phyloP scores from a whole-genome alignment of 164 flowering plant species.

The Vitis labrusca region DNA sequence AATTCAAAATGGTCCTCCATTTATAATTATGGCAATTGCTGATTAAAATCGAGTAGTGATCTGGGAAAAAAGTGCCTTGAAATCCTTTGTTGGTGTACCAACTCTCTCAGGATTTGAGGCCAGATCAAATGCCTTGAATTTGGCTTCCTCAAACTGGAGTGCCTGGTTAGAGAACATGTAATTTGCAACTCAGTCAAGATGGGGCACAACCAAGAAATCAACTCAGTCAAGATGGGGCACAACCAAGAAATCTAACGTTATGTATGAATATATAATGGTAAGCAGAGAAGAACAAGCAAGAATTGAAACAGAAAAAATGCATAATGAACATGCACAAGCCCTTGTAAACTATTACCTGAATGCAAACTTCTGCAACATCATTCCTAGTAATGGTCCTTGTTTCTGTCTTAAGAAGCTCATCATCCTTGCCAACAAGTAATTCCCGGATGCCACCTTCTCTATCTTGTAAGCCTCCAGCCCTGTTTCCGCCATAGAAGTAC shows the following conservation, averaged over 20 bases:
- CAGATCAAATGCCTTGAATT: conserved; percentile 87
- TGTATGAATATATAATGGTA: neutral
- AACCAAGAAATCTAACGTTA: too few relatives aligned
- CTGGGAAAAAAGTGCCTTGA: conserved; percentile 78
- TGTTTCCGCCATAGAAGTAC: conserved; percentile 21
- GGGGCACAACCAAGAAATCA: neutral
- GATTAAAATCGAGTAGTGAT: conserved; percentile 62
- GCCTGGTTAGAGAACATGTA: conserved; percentile 52
- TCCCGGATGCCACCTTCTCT: conserved; percentile 93
- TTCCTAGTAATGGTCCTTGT: conserved; percentile 73
- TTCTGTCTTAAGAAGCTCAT: conserved; percentile 84
- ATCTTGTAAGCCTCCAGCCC: conserved; percentile 97
- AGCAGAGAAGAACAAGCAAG: neutral
- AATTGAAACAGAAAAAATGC: neutral
- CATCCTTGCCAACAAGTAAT: conserved; percentile 88
- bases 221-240: neutral
- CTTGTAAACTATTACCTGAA: conserved; percentile 60
- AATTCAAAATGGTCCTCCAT: neutral
- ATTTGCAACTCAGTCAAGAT: neutral
- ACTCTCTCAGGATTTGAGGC: conserved; percentile 88
- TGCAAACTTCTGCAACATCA: conserved; percentile 97
- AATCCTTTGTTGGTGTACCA: conserved; percentile 90
- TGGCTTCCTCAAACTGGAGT: conserved; percentile 77
- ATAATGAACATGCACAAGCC: neutral
- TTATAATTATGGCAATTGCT: neutral